Evolutionary conservation across 139 green algal genomes (phyloP).

Genomic region (Tetraselmis striata): DNA sequence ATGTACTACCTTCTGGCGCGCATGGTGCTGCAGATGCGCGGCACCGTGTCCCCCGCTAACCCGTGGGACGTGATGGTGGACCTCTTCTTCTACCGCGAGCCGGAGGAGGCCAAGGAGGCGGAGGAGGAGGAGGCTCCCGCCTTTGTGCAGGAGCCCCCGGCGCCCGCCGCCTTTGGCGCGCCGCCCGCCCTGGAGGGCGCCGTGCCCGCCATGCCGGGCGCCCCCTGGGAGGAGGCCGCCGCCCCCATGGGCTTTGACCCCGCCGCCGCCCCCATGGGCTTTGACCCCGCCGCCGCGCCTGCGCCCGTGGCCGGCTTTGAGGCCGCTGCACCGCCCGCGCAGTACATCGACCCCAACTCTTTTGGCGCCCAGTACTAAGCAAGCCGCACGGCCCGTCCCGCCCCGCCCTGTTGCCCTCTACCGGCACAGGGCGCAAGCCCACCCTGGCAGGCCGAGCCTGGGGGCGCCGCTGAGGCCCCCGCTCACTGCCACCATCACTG

Average conservation of each 20-base stretch:
- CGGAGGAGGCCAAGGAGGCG: constrained; percentile 76
- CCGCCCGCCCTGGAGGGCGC: neutral
- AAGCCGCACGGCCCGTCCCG: no score
- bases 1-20: constrained; percentile 93
- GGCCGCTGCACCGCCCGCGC: neutral
- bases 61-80: constrained; percentile 96
- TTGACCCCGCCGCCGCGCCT: neutral
- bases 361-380: neutral
- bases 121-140: constrained; percentile 41
- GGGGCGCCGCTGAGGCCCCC: no score
- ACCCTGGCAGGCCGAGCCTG: no score
- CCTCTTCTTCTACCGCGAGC: constrained; percentile 98
- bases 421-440: no score
- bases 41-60: constrained; percentile 58
- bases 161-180: neutral
- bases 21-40: constrained; percentile 82
- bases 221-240: neutral
- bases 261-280: no score
- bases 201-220: neutral
- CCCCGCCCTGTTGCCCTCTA: no score
- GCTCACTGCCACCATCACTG: no score
- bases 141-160: neutral
- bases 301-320: neutral
- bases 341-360: neutral
- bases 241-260: neutral